Evolutionary conservation across 2,329 filamentous ascomycete genomes (phyloP).

Genomic region (Rutstroemia sydowiana): DNA sequence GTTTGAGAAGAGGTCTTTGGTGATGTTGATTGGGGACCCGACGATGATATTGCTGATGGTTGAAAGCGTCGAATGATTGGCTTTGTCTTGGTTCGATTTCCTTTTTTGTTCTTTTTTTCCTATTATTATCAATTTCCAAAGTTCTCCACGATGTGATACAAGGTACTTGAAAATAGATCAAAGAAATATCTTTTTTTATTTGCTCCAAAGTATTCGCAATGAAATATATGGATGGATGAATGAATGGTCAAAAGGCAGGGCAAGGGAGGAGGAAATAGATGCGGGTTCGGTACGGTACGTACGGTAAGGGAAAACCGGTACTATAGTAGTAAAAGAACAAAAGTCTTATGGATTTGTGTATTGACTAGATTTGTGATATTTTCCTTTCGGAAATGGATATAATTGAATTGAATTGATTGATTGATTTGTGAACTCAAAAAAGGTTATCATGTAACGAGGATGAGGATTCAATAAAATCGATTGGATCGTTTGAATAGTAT

Average conservation of each 20-base stretch:
- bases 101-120: too few species aligned
- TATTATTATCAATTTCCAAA: background rate
- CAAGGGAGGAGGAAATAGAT: too few species aligned
- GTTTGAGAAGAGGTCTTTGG: slow-evolving; percentile 21
- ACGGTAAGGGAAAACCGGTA: too few species aligned
- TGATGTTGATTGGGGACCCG: slow-evolving; percentile 26
- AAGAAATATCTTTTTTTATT: background rate
- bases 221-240: background rate
- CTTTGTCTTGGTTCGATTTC: slow-evolving; percentile 11
- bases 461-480: background rate
- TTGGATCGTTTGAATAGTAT: background rate
- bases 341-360: too few species aligned
- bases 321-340: too few species aligned
- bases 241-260: too few species aligned
- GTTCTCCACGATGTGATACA: background rate
- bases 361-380: too few species aligned
- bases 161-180: background rate
- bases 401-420: background rate
- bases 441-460: background rate
- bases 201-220: background rate
- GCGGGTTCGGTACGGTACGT: too few species aligned
- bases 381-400: background rate
- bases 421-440: background rate
- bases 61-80: slow-evolving; percentile 19
- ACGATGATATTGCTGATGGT: slow-evolving; percentile 12